A percentile compares a stretch with the other conserved stretches of the same genome.
phyloP scores from a whole-genome alignment of 1,139 yeast species.

The Waltiozyma sp. region DNA sequence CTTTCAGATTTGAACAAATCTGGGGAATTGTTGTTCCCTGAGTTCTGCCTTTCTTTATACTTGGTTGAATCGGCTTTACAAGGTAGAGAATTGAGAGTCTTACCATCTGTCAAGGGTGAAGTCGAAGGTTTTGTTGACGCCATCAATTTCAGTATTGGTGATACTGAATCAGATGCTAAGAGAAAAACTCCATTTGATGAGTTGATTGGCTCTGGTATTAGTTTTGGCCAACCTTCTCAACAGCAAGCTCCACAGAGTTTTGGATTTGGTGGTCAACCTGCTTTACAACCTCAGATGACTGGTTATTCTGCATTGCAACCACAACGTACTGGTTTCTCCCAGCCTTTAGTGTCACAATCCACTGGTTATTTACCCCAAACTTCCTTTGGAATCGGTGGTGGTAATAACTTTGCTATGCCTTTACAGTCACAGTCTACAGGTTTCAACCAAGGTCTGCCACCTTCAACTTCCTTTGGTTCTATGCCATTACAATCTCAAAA shows the following conservation, averaged over 20 bases:
- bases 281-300: constrained; percentile 17
- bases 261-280: background rate
- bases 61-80: constrained; percentile 71
- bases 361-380: constrained; percentile 9
- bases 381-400: constrained; percentile 6
- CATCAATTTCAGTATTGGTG: constrained; percentile 72
- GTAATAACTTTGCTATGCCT: constrained; percentile 4
- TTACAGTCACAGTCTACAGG: constrained; percentile 21
- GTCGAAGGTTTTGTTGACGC: constrained; percentile 86
- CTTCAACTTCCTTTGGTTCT: constrained; percentile 7
- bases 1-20: constrained; percentile 80
- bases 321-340: constrained; percentile 25
- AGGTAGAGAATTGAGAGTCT: constrained; percentile 60
- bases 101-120: constrained; percentile 68
- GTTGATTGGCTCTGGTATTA: constrained; percentile 12
- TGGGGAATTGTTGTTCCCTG: constrained; percentile 83
- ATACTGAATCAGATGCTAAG: constrained; percentile 24
- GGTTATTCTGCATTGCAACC: constrained; percentile 20
- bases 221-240: constrained; percentile 15
- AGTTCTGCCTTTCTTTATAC: constrained; percentile 87
- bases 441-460: constrained; percentile 7
- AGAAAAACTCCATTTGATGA: constrained; percentile 22
- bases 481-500: constrained; percentile 22
- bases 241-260: constrained; percentile 15
- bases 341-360: constrained; percentile 12